Conservation (phyloP, 2,329 filamentous ascomycete genomes). For the Aspergillus tanneri region DNA sequence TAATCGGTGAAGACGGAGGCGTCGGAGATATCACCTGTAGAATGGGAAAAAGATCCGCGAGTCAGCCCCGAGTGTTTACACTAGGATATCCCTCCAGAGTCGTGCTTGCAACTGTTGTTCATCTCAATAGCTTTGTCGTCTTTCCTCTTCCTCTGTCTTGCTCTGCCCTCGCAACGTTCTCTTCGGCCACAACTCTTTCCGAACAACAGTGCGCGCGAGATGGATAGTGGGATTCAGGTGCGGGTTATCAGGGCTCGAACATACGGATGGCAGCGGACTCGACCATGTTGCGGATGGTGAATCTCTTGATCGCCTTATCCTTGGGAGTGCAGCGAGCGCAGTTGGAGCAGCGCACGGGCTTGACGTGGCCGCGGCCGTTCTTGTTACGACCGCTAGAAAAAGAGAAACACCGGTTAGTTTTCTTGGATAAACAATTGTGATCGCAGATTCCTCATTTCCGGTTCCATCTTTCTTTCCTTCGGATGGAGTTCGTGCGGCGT, state of each 20-base stretch:
- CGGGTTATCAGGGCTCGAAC: constrained; percentile 46
- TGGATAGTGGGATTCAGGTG: constrained; percentile 12
- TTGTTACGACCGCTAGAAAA: constrained; percentile 88
- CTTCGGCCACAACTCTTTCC: constrained; percentile 12
- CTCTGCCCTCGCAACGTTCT: not conserved
- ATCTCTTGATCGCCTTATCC: constrained; percentile 99
- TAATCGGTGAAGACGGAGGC: constrained; percentile 99
- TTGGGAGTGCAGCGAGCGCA: constrained; percentile 91
- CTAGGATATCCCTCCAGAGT: not conserved
- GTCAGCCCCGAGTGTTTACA: constrained; percentile 18
- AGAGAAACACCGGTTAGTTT: constrained; percentile 13
- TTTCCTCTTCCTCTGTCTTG: not conserved
- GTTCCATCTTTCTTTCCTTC: not conserved
- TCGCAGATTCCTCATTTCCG: not conserved
- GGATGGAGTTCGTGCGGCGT: not conserved
- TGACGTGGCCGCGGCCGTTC: constrained; percentile 99
- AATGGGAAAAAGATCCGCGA: constrained; percentile 9
- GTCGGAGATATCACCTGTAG: constrained; percentile 97
- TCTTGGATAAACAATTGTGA: not conserved
- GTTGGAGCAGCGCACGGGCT: constrained; percentile 94
- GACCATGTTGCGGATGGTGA: constrained; percentile 99
- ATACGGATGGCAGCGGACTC: constrained; percentile 99
- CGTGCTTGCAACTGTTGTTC: no score
- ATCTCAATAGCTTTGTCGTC: no score
- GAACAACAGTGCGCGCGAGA: constrained; percentile 17